Conservation (phyloP, 2,329 filamentous ascomycete genomes). For the Dactylonectria estremocensis region DNA sequence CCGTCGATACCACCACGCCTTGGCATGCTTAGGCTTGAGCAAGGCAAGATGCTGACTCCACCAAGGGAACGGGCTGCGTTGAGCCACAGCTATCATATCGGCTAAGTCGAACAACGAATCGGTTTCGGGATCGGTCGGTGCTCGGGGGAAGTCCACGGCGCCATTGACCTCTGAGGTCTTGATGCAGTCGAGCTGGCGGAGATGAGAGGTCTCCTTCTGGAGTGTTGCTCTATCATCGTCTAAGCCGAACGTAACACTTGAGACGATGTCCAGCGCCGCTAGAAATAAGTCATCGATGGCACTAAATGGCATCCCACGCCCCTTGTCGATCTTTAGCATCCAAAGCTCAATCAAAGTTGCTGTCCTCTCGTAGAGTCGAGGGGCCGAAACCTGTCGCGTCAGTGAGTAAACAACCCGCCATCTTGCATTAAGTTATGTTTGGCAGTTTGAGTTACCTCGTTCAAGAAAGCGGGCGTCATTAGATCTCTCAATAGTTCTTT, state of each 20-base stretch:
- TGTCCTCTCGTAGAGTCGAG: conserved; percentile 53
- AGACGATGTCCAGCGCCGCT: conserved; percentile 54
- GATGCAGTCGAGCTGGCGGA: conserved; percentile 13
- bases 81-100: conserved; percentile 46
- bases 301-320: conserved; percentile 50
- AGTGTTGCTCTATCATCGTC: conserved; percentile 41
- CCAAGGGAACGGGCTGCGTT: conserved; percentile 41
- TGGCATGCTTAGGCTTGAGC: conserved; percentile 45
- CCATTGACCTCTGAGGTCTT: neutral
- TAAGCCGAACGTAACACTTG: conserved; percentile 53
- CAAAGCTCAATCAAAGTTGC: conserved; percentile 53
- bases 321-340: conserved; percentile 50
- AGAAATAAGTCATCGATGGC: conserved; percentile 52
- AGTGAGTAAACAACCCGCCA: conserved; percentile 14
- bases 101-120: conserved; percentile 44
- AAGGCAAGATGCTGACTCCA: conserved; percentile 42
- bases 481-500: conserved; percentile 54
- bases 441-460: conserved; percentile 38
- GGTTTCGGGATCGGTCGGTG: conserved; percentile 36
- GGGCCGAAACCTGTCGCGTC: conserved; percentile 51
- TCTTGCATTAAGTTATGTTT: neutral
- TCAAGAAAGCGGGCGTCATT: conserved; percentile 56
- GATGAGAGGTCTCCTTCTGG: conserved; percentile 31
- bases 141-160: conserved; percentile 34
- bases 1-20: conserved; percentile 45